Evolutionary conservation across 2,329 filamentous ascomycete genomes (phyloP).

Genomic region (Ophiocordyceps polyrhachis-furcata): DNA sequence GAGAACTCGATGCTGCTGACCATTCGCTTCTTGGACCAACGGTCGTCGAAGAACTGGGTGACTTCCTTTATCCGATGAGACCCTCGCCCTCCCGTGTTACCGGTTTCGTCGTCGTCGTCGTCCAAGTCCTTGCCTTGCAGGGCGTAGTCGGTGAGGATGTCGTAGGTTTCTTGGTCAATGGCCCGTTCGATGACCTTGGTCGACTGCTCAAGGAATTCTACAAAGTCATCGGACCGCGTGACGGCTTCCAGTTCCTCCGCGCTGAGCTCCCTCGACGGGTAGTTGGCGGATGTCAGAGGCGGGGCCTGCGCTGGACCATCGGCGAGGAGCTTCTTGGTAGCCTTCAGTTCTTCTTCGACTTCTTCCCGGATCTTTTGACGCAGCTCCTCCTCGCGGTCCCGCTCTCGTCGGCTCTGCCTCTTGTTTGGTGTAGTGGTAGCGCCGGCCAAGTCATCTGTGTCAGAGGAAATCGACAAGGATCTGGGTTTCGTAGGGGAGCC

Average conservation of each 20-base stretch:
- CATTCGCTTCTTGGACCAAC: constrained; percentile 96
- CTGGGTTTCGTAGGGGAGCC: constrained; percentile 30
- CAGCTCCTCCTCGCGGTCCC: constrained; percentile 76
- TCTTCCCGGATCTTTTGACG: constrained; percentile 69
- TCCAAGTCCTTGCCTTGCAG: constrained; percentile 57
- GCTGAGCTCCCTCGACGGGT: constrained; percentile 62
- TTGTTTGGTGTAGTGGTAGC: constrained; percentile 46
- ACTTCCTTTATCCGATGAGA: constrained; percentile 68
- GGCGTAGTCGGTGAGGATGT: constrained; percentile 88
- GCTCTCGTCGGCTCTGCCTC: constrained; percentile 57
- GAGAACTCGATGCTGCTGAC: constrained; percentile 92
- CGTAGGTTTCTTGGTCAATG: constrained; percentile 77
- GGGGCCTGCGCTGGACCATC: constrained; percentile 19
- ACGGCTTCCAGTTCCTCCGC: constrained; percentile 79
- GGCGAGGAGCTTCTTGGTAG: constrained; percentile 40
- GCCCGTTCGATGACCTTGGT: constrained; percentile 95
- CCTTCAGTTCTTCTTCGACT: constrained; percentile 79
- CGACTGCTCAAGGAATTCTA: constrained; percentile 86
- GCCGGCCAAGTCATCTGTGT: constrained; percentile 39
- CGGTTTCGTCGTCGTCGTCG: constrained; percentile 64
- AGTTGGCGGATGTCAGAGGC: constrained; percentile 27
- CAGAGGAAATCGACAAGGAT: constrained; percentile 26
- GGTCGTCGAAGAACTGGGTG: constrained; percentile 82
- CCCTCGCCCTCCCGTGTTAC: constrained; percentile 51
- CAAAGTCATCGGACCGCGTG: constrained; percentile 79